Evolutionary conservation across 495 filamentous ascomycete genomes (phyloP), one percentile per base, ranked within the genome.

Genomic region (Penicillium nucicola): DNA sequence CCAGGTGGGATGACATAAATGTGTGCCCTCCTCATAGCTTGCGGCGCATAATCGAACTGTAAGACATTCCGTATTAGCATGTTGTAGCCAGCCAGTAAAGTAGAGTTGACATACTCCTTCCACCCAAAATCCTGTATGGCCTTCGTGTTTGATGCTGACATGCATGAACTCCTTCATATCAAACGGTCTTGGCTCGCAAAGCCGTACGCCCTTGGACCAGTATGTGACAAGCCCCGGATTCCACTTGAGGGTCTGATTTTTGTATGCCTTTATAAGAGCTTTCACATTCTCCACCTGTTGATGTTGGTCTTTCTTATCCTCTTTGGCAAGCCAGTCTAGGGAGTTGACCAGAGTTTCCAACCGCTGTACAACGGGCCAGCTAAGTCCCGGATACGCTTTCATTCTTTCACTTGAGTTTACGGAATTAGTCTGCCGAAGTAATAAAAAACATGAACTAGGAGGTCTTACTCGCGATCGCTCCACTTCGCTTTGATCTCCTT

Each of bases 121-220:
- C 25, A 28, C 25, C 25, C 25, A 28, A 23, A 45, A 45, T 13
- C 32, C 31, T 4, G 6, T 35, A 4, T 31, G 12, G 0, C 40
- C 38, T 0, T 43, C 15, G 36, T 44, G 14, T 18, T 51, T 1
- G 2, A 2, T 13, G 25, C 15, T 38, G 14, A 44, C 8, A 4
- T 18, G 9, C 4, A 42, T 13, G 12, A 32, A 38, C n/a, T 51
- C 40, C 15, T 44, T 20, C 32, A 31, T 44, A 12, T 15, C 9
- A 18, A 28, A 35, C 8, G 48, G 33, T 12, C 32, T 44, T 18
- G 48, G 48, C 18, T 51, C 5, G 9, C 31, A 44, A 22, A 51
- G 20, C 35, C 44, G 32, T 3, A 4, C 13, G 11, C 48, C 40
- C 5, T 51, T 10, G 14, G 48, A 44, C 48, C 40, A 44, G n/a